phyloP scores from a whole-genome alignment of 805 yeast genomes.

The Suhomyces canberraensis region DNA sequence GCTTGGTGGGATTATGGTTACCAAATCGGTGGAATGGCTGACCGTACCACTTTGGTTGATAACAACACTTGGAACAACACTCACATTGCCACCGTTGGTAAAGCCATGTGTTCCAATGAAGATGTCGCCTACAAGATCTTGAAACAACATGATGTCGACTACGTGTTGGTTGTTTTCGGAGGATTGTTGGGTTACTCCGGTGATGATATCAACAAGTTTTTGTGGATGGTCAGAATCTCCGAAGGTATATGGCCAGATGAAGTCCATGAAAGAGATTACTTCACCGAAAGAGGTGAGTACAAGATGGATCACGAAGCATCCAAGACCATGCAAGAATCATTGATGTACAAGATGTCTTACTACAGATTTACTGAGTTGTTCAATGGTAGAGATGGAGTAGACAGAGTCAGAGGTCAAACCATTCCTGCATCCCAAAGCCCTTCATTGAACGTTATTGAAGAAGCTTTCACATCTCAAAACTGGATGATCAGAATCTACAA shows the following conservation, averaged over 20 bases:
- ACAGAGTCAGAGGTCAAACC: conserved; percentile 85
- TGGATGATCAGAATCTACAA: conserved; percentile 95
- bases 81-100: conserved; percentile 98
- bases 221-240: conserved; percentile 99
- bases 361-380: conserved; percentile 77
- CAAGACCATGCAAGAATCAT: conserved; percentile 78
- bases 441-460: conserved; percentile 76
- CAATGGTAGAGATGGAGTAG: conserved; percentile 60
- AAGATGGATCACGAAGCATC: conserved; percentile 81
- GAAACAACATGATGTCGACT: conserved; percentile 91
- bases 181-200: conserved; percentile 92
- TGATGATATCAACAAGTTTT: conserved; percentile 92
- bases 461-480: conserved; percentile 91
- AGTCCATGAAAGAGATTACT: conserved; percentile 77
- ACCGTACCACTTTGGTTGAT: conserved; percentile 95
- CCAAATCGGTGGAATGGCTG: conserved; percentile 99
- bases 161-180: conserved; percentile 89
- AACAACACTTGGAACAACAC: conserved; percentile 99
- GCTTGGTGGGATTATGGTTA: conserved; percentile 99
- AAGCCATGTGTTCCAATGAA: conserved; percentile 91
- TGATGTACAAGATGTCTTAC: conserved; percentile 93
- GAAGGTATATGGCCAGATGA: conserved; percentile 99
- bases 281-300: conserved; percentile 84
- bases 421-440: conserved; percentile 50
- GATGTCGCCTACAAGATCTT: conserved; percentile 85